phyloP scores from a whole-genome alignment of 108 stramenopile genomes.

The Pseudonitzschia multiseries region DNA sequence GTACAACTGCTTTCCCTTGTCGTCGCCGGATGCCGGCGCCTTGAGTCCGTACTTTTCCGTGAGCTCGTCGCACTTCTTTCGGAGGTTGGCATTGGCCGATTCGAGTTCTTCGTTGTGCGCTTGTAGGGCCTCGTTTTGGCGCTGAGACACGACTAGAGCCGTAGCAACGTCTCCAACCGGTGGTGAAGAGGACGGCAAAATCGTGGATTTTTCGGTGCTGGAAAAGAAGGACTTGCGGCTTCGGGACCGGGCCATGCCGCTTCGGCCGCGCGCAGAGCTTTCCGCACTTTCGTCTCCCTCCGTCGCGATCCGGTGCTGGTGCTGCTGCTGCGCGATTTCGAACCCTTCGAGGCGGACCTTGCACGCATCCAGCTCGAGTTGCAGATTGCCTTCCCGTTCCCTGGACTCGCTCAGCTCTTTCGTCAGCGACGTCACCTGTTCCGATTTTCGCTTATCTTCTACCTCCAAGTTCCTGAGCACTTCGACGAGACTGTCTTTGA shows the following conservation, averaged over 20 bases:
- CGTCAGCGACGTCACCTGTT: neutral
- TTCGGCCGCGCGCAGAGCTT: neutral
- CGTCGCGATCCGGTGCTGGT: neutral
- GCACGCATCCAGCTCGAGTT: slow-evolving; percentile 10
- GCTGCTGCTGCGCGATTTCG: slow-evolving; percentile 7
- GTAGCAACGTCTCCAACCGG: neutral
- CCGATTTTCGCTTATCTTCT: neutral
- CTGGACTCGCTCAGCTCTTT: slow-evolving; percentile 4
- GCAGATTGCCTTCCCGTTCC: neutral
- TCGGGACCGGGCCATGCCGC: neutral
- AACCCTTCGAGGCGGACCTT: slow-evolving; percentile 3
- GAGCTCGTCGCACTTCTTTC: slow-evolving; percentile 6
- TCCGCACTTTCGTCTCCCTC: neutral
- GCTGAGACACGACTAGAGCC: slow-evolving; percentile 1
- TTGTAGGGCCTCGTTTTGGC: slow-evolving; percentile 11
- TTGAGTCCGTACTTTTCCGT: neutral
- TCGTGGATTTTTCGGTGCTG: neutral
- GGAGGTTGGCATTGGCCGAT: neutral
- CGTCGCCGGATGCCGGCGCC: neutral
- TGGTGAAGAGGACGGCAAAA: neutral
- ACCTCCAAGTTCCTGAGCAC: neutral
- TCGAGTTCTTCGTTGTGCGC: slow-evolving; percentile 9
- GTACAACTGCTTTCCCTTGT: slow-evolving; percentile 2
- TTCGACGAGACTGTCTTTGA: neutral
- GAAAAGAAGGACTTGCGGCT: slow-evolving; percentile 2